Percentiles rank a stretch among this genome's conserved stretches.
Evolutionary conservation across 148 eudicot genomes (phyloP).

Genomic region (Nepenthes mirabilis): DNA sequence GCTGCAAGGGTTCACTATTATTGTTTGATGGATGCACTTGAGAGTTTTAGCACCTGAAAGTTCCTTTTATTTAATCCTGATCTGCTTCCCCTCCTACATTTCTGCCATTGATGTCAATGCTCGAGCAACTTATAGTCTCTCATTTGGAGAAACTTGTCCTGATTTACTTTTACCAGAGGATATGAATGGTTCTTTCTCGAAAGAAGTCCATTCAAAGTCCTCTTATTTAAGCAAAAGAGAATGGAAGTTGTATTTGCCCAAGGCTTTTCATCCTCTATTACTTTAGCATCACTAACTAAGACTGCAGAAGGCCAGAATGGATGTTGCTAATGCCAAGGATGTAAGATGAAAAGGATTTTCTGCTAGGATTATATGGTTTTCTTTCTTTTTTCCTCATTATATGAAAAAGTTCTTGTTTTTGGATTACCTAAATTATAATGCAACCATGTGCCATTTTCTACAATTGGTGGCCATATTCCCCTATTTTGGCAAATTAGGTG

Average conservation of each 20-base stretch:
- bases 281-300: constrained; percentile 55
- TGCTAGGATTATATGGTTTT: not conserved
- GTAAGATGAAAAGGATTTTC: constrained; percentile 31
- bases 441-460: too few species aligned
- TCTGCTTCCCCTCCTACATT: not conserved
- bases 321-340: constrained; percentile 63
- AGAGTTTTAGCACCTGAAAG: too few species aligned
- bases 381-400: constrained; percentile 2
- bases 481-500: not conserved
- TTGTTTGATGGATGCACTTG: too few species aligned
- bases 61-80: too few species aligned
- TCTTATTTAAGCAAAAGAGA: constrained; percentile 16
- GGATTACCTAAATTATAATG: not conserved
- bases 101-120: constrained; percentile 52
- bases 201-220: constrained; percentile 17
- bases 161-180: constrained; percentile 47
- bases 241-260: constrained; percentile 74
- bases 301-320: constrained; percentile 59
- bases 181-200: constrained; percentile 19
- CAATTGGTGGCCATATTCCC: too few species aligned
- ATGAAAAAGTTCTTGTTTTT: not conserved
- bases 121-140: constrained; percentile 76
- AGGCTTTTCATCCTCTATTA: constrained; percentile 75
- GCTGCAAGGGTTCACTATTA: too few species aligned
- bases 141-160: constrained; percentile 71